Evolutionary conservation across 176 grass and related monocot genomes (phyloP), one percentile per base, ranked within the genome.

Genomic region (Oryza longistaminata): DNA sequence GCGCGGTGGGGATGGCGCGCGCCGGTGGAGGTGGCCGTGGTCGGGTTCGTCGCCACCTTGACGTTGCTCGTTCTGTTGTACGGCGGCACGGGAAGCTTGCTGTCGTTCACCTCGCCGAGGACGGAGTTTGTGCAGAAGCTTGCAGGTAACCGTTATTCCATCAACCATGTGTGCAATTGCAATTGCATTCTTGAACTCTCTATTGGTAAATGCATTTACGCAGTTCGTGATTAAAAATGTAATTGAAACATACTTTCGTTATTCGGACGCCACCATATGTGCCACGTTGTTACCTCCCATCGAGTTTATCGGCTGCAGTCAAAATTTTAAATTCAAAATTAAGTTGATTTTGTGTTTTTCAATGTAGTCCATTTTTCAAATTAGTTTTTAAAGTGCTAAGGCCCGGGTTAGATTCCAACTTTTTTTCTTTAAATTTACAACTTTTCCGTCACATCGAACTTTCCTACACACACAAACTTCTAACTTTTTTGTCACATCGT

Each of bases 101-200:
- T 67, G 14, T 16, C 78, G 17, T 66, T 43, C 42, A 43, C n/a
- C 11, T 29, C 43, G 39, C 45, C 22, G 0, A 33, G 16, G 15
- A 64, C 16, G 3, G 42, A 25, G 2, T 52, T 85, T 31, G 16
- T 45, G 31, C 78, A 1, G 2, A 45, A 66, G 42, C 64, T 33
- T 45, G 83, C 43, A 72, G 88, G 88, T 85, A 65, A 79, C 3
- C n/a, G 9, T 9, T 45, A 6, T 62, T 24, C 58, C 58, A 21
- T 1, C 33, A 12, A 6, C 12, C 9, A 9, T 31, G 29, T 3
- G 29, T 31, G 29, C 2, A 31, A 31, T 55, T 2, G 19, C 17
- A 55, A 40, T 40, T 53, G 50, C 58, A 24, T 62, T 53, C 6
- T 10, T 9, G 8, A n/a, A 22, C 5, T 19, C 16, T 55, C 5